A percentile compares a stretch with the other conserved stretches of the same genome.
Conservation (phyloP, 140 eudicot species). For the Oenanthe javanica region DNA sequence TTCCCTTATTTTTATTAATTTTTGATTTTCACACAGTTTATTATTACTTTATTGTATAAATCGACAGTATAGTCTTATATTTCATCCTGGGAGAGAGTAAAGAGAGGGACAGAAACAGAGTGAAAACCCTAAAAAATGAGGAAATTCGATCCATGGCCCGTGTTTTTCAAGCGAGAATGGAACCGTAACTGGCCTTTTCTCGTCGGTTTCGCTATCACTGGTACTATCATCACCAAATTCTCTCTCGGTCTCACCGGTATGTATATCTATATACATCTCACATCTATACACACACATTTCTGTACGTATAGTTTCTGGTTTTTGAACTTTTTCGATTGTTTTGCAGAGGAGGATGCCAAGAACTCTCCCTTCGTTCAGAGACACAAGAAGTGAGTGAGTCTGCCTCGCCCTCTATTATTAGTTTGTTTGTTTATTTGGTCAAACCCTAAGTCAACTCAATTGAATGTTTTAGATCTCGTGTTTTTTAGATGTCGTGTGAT, state of each 20-base stretch:
- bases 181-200: conserved; percentile 6
- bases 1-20: no score
- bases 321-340: background rate
- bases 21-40: no score
- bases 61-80: no score
- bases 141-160: conserved; percentile 4
- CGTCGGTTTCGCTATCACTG: background rate
- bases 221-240: background rate
- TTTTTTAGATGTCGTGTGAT: background rate
- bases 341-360: background rate
- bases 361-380: conserved; percentile 1
- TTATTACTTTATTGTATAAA: no score
- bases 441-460: background rate
- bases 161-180: conserved; percentile 7
- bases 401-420: background rate
- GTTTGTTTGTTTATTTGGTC: background rate
- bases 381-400: background rate
- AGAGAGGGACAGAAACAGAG: background rate
- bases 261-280: no score
- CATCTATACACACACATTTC: background rate
- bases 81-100: no score
- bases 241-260: background rate
- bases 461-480: background rate
- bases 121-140: background rate
- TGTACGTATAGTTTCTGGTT: background rate